Conservation (phyloP, 2,329 filamentous ascomycete genomes). For the Botrytis cinerea region DNA sequence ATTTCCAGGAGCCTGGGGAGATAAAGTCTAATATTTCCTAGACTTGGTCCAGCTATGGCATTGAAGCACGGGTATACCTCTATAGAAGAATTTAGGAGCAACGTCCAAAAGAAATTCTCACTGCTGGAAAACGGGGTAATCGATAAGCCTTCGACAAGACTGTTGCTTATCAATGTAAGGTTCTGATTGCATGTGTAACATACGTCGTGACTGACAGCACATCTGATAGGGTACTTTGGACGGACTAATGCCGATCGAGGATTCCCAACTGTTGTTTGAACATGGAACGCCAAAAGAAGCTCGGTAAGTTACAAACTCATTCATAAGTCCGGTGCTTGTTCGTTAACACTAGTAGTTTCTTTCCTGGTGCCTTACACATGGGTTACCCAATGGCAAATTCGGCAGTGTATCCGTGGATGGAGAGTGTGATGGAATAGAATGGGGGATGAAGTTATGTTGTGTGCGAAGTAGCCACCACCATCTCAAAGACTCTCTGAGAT, state of each 20-base stretch:
- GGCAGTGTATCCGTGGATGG: constrained; percentile 63
- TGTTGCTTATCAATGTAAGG: constrained; percentile 61
- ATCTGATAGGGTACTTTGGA: constrained; percentile 57
- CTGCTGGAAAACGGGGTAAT: constrained; percentile 61
- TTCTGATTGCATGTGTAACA: constrained; percentile 32
- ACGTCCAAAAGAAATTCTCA: constrained; percentile 62
- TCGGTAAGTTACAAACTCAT: constrained; percentile 44
- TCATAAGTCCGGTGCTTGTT: not conserved
- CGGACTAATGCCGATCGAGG: constrained; percentile 68
- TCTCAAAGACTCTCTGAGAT: not conserved
- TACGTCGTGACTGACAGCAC: not conserved
- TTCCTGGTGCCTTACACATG: constrained; percentile 64
- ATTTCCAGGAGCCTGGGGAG: not conserved
- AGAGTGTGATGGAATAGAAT: constrained; percentile 46
- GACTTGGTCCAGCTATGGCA: constrained; percentile 56
- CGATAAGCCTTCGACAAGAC: constrained; percentile 54
- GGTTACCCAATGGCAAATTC: constrained; percentile 63
- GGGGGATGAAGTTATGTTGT: not conserved
- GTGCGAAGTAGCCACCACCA: not conserved
- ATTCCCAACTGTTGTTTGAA: constrained; percentile 64
- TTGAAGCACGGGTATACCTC: constrained; percentile 62
- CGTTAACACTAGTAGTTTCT: constrained; percentile 47
- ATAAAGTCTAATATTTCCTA: constrained; percentile 34
- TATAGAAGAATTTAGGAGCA: constrained; percentile 56
- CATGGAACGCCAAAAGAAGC: constrained; percentile 66